Evolutionary conservation across 768 basidiomycete species (phyloP), one percentile per base, ranked within the genome.

Genomic region (Dictyophora rubrovolvata): DNA sequence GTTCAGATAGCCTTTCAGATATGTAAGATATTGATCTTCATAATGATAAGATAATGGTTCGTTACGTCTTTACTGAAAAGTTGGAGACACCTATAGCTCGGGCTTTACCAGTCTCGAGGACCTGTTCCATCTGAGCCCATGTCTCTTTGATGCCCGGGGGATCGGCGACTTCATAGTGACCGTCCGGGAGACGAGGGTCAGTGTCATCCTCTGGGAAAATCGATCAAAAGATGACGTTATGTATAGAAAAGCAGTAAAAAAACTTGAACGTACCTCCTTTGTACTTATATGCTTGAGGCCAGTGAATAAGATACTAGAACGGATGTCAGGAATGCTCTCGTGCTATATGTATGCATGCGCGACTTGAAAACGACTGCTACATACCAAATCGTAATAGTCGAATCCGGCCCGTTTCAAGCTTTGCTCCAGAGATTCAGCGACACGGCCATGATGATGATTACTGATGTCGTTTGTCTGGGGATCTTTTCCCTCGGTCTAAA

Each of bases 61-160:
- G 7, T 28, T 28, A 81, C 79, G 73, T 81, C 63, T 81, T 79
- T 58, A 81, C 69, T 5, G 79, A 80, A 64, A 83, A 83, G 66
- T 84, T 84, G 66, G 79, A 79, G 50, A 84, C 79, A 0, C 82
- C 81, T 60, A 83, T 79, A 1, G 79, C 76, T 55, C 68, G 75
- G 11, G 73, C 78, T 62, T 75, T 77, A 0, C 78, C 78, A 14
- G 72, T 74, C 23, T 70, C 71, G 34, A 77, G 69, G 11, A 82
- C 63, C 53, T 77, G 75, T 67, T 83, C 81, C 63, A 83, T 71
- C 48, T 75, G 73, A 0, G 74, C 74, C 79, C 80, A 81, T 0
- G 74, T 70, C 33, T 81, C 70, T 48, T 72, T 74, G 63, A 73
- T 66, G 17, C 59, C 63, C 16, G 67, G 65, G 22, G 62, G 54